These are phyloP conservation scores for Acer campestre DNA, from an alignment of 345 rosid species.

Conservation along the genomic window DNA sequence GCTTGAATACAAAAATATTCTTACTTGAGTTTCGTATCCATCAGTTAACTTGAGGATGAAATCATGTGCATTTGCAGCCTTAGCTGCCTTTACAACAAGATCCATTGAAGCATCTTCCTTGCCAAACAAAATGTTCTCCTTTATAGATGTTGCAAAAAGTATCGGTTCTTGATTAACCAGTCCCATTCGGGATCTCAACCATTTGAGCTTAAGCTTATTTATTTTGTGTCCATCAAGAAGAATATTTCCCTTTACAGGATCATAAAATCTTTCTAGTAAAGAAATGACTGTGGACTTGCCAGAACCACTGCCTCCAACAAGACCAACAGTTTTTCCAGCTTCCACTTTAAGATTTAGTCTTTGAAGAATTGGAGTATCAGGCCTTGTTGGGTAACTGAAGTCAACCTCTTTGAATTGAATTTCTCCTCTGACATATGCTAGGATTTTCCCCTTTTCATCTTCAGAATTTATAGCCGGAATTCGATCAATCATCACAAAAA, in stretches of 20 bases:
- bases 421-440: constrained; percentile 45
- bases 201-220: constrained; percentile 44
- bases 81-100: constrained; percentile 42
- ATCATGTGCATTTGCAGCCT: constrained; percentile 59
- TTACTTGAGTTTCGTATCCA: constrained; percentile 53
- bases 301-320: constrained; percentile 63
- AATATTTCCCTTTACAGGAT: constrained; percentile 41
- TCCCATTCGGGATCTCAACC: constrained; percentile 60
- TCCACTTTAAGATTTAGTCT: constrained; percentile 46
- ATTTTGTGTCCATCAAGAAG: constrained; percentile 45
- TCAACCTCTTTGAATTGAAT: constrained; percentile 47
- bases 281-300: constrained; percentile 60
- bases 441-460: constrained; percentile 35
- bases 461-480: constrained; percentile 41
- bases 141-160: constrained; percentile 54
- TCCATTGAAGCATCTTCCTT: constrained; percentile 52
- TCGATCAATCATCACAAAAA: constrained; percentile 45
- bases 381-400: constrained; percentile 56
- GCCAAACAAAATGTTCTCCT: constrained; percentile 60
- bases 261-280: constrained; percentile 60
- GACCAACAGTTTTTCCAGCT: constrained; percentile 49
- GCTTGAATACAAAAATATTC: not conserved
- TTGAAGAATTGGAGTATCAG: constrained; percentile 36
- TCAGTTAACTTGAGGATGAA: constrained; percentile 49
- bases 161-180: constrained; percentile 59